A percentile compares a stretch with the other conserved stretches of the same genome.
Evolutionary conservation across 495 filamentous ascomycete species (phyloP).

Genomic region (Penicillium manginii): DNA sequence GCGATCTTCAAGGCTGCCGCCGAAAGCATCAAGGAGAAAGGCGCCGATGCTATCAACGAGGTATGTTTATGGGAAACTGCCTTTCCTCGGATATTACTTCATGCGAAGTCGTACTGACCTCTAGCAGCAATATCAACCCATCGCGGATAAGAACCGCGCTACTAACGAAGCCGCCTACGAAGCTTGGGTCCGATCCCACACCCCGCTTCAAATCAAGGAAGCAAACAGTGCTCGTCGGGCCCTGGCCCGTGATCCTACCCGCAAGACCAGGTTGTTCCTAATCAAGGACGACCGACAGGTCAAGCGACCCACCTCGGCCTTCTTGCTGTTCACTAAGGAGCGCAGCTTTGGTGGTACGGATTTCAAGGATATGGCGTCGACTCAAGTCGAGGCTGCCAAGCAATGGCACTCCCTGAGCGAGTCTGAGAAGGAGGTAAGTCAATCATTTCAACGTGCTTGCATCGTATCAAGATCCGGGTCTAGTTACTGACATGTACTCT

Average conservation of each 20-base stretch:
- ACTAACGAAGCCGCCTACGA: constrained; percentile 49
- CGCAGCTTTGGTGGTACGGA: constrained; percentile 51
- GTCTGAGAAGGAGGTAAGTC: constrained; percentile 58
- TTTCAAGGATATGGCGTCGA: constrained; percentile 37
- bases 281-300: constrained; percentile 64
- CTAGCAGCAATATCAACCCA: constrained; percentile 50
- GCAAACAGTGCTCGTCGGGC: constrained; percentile 66
- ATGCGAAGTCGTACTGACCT: constrained; percentile 17
- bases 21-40: neutral
- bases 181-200: constrained; percentile 62
- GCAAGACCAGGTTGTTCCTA: constrained; percentile 11
- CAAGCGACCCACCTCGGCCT: constrained; percentile 48
- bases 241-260: constrained; percentile 39
- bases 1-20: constrained; percentile 22
- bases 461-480: neutral
- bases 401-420: constrained; percentile 62
- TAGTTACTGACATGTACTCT: constrained; percentile 5
- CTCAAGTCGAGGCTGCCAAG: constrained; percentile 28
- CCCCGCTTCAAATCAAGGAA: constrained; percentile 56
- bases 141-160: constrained; percentile 52
- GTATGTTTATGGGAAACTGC: neutral
- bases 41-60: neutral
- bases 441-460: neutral
- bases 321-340: constrained; percentile 48
- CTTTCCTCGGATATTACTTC: neutral